Percentiles rank a stretch among this genome's conserved stretches.
Conservation (phyloP, 768 basidiomycete genomes). For the Mycena amicta region DNA sequence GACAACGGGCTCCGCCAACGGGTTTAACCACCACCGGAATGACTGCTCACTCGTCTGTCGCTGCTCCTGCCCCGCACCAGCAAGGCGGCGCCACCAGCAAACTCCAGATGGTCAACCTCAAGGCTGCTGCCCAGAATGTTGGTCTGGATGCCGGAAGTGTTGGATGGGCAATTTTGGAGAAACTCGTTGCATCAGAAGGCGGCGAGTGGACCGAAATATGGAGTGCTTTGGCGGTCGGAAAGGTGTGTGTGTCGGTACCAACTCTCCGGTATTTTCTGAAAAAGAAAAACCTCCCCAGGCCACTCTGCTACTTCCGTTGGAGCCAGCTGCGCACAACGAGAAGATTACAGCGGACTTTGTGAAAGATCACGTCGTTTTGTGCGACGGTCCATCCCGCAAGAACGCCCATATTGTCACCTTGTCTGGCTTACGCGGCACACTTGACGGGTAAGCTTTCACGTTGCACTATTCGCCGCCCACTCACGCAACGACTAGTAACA, state of each 20-base stretch:
- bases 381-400: slow-evolving; percentile 51
- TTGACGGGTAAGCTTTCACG: slow-evolving; percentile 68
- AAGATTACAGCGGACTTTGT: slow-evolving; percentile 74
- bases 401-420: slow-evolving; percentile 68
- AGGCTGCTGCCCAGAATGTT: slow-evolving; percentile 67
- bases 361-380: slow-evolving; percentile 80
- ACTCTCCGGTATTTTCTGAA: too few species aligned
- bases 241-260: too few species aligned
- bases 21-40: slow-evolving; percentile 23
- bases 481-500: too few species aligned
- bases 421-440: slow-evolving; percentile 78
- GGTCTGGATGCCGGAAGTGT: slow-evolving; percentile 65
- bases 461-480: too few species aligned
- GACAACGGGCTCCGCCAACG: slow-evolving; percentile 17
- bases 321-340: slow-evolving; percentile 52
- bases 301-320: slow-evolving; percentile 76
- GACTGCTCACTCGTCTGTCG: slow-evolving; percentile 21
- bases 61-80: slow-evolving; percentile 33
- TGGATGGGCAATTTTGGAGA: slow-evolving; percentile 81
- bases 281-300: too few species aligned
- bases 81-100: slow-evolving; percentile 67
- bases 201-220: slow-evolving; percentile 76
- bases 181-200: slow-evolving; percentile 55
- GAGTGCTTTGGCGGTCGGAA: slow-evolving; percentile 61
- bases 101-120: slow-evolving; percentile 73